phyloP scores from a whole-genome alignment of 1,284 basidiomycete species.

The Irpex lacteus region DNA sequence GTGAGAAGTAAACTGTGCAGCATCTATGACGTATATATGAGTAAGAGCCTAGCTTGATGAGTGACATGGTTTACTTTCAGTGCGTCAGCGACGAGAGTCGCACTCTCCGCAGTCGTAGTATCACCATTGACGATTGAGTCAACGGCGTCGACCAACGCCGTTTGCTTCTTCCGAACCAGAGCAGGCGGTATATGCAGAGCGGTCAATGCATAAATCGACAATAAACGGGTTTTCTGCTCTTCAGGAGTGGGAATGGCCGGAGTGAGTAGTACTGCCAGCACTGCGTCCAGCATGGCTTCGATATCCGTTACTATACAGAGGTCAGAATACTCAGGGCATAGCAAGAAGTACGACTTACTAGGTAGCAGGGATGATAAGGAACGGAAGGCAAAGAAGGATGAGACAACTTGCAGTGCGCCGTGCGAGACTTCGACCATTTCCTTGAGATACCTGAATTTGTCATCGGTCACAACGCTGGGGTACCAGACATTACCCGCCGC shows the following conservation, averaged over 20 bases:
- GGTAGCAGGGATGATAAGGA: neutral
- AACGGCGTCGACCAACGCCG: neutral
- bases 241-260: neutral
- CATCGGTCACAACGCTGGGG: neutral
- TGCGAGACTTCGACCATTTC: neutral
- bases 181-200: slow-evolving; percentile 42
- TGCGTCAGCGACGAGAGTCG: neutral
- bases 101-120: neutral
- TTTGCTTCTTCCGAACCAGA: slow-evolving; percentile 30
- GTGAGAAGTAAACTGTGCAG: slow-evolving; percentile 36
- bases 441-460: neutral
- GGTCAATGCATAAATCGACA: slow-evolving; percentile 48
- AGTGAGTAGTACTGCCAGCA: neutral
- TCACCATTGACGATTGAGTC: neutral
- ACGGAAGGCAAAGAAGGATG: neutral
- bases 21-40: slow-evolving; percentile 30
- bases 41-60: neutral
- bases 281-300: neutral
- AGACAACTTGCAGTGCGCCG: neutral
- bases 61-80: slow-evolving; percentile 23
- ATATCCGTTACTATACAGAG: neutral
- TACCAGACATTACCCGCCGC: neutral
- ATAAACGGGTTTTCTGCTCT: slow-evolving; percentile 30
- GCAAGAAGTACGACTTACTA: neutral
- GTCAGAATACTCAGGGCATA: neutral